Evolutionary conservation across 108 stramenopile species (phyloP), one percentile per base, ranked within the genome.

Genomic region (Nitzschia palea): DNA sequence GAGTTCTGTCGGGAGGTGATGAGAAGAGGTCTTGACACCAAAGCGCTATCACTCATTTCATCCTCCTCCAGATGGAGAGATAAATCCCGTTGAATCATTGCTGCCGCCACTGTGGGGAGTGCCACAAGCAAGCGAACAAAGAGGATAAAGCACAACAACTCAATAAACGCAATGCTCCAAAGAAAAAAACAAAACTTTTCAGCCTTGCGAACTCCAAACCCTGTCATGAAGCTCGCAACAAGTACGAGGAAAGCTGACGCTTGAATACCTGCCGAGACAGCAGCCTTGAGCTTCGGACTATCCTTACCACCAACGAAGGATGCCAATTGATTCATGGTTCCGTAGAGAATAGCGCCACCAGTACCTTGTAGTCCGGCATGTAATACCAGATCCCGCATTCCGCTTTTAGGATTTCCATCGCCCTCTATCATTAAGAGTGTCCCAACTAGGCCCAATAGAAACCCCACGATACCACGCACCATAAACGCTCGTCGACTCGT

Each of bases 321-420:
- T 4, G 77, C 73, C 69, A 82, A 61, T 50, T 82, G 81, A 52
- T 82, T 77, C 42, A 82, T 35, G 15, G 66, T 69, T 4, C 81
- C 81, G 45, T 70, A 73, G 4, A 82, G 48, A 12, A 82, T 59
- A 0, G 71, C 71, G 10, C 71, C 71, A 23, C 77, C 58, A 27
- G 65, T 35, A 44, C 73, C 73, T 35, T 74, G 73, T 20, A 60
- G 55, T 3, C 55, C 29, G 30, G 63, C 71, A 55, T 34, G 14
- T 23, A 9, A 18, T 3, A 72, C 32, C 1, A 72, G 29, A 33
- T 23, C 36, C 0, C 30, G 35, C 34, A 71, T 25, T 14, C 52
- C 36, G 17, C 32, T 3, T 12, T 17, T 14, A 10, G 66, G 55
- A 30, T 28, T 4, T 62, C 44, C 3, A n/a, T 55, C 2, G 22